These are phyloP conservation scores for Hylodesmum podocarpum DNA, from an alignment of 306 rosid species.

Conservation along the genomic window DNA sequence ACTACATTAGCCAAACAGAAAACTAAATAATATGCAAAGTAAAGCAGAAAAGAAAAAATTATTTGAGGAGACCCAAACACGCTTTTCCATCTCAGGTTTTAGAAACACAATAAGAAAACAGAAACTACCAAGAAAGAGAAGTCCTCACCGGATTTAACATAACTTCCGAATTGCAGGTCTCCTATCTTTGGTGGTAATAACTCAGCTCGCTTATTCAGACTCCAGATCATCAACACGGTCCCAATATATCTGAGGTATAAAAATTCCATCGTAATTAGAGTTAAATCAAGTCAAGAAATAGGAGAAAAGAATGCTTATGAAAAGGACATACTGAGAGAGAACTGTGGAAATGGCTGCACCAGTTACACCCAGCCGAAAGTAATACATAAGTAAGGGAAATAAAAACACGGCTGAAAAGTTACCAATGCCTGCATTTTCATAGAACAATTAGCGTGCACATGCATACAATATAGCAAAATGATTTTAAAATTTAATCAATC, in stretches of 20 bases:
- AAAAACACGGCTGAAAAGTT: conserved; percentile 74
- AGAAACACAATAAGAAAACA: not conserved
- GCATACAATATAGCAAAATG: conserved; percentile 12
- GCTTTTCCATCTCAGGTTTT: conserved; percentile 10
- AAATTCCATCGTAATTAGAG: conserved; percentile 18
- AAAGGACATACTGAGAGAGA: conserved; percentile 81
- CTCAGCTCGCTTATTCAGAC: conserved; percentile 64
- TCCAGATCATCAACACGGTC: conserved; percentile 77
- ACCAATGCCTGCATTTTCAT: conserved; percentile 72
- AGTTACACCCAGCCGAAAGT: conserved; percentile 71
- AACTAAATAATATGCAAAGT: conserved; percentile 9
- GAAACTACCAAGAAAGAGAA: conserved; percentile 16
- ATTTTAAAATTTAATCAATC: not conserved
- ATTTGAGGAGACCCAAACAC: not conserved
- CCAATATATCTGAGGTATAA: conserved; percentile 69
- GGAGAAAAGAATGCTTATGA: conserved; percentile 23
- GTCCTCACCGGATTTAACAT: conserved; percentile 75
- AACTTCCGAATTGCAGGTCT: conserved; percentile 80
- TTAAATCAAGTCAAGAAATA: conserved; percentile 23
- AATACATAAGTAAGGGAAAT: conserved; percentile 79
- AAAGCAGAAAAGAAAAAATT: not conserved
- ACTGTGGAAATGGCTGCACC: conserved; percentile 96
- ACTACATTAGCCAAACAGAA: conserved; percentile 30
- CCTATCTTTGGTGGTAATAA: conserved; percentile 89
- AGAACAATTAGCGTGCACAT: conserved; percentile 31